Conservation (phyloP, 2,329 filamentous ascomycete genomes). For the Ophiostoma populinum region DNA sequence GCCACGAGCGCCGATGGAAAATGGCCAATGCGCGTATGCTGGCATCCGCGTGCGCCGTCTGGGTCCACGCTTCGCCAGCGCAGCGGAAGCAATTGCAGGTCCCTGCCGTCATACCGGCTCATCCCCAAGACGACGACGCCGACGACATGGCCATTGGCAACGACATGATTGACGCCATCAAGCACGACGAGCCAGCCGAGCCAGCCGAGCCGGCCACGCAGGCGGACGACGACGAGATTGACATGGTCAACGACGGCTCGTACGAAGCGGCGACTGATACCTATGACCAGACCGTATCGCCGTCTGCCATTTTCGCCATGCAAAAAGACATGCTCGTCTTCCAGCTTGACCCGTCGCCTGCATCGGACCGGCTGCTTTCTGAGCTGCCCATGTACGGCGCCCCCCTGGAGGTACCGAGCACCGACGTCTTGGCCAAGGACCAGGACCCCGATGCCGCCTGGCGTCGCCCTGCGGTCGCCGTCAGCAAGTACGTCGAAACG, state of each 20-base stretch:
- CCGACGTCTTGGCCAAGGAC: conserved; percentile 39
- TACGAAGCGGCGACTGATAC: conserved; percentile 14
- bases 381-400: conserved; percentile 69
- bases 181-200: background rate
- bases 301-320: conserved; percentile 70
- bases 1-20: conserved; percentile 91
- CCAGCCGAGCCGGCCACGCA: conserved; percentile 20
- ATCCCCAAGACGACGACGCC: conserved; percentile 13
- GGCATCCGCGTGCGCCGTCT: conserved; percentile 71
- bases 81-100: conserved; percentile 54
- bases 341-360: conserved; percentile 54
- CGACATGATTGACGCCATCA: conserved; percentile 11
- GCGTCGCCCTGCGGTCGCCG: conserved; percentile 60
- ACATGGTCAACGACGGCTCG: conserved; percentile 22
- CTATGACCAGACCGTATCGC: conserved; percentile 35
- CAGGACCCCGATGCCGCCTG: conserved; percentile 52
- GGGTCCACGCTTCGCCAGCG: conserved; percentile 47
- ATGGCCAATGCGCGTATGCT: conserved; percentile 61
- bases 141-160: conserved; percentile 10
- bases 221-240: conserved; percentile 24
- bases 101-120: conserved; percentile 28
- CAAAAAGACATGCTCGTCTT: conserved; percentile 70
- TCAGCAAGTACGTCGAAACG: conserved; percentile 75
- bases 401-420: conserved; percentile 38
- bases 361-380: conserved; percentile 58